Base-by-base conservation (phyloP, 345 rosid genomes). In the Melaleuca quinquenervia region DNA sequence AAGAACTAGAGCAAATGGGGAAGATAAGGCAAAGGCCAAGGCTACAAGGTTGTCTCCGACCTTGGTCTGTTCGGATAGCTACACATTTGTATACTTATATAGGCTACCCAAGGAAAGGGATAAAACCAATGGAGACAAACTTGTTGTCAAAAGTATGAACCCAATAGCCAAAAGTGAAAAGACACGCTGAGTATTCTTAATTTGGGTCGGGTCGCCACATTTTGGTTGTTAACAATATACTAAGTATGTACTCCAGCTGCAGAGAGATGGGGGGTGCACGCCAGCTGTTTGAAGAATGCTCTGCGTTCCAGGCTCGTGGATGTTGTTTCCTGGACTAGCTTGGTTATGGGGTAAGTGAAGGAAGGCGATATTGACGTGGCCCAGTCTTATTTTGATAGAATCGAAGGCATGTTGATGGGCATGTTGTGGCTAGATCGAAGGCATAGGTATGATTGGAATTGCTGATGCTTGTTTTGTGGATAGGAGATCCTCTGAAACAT, bases 311-410 rank as follows among this genome's bases (percentile, higher is more conserved):
- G 86, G 50, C 15, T 52, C 13, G 84, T 50, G 22, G 82, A 85
- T 27, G 51, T 84, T 26, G 84, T 88, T 22, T 83, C 86, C 29
- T 86, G 85, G 56, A 85, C 64, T 83, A 75, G 53, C 27, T 56
- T 88, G 89, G 84, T 83, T 80, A 86, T 60, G 53, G 84, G 86
- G 83, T 85, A 52, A 21, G 83, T 85, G 52, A 54, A 83, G 26
- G 50, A 80, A 8, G 85, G 85, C 14, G 64, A 82, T 48, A 54
- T 74, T 32, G 74, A 85, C n/a, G 15, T 29, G 51, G 89, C 89
- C 14, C 44, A 41, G 41, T 32, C 82, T 45, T 83, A 60, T 53
- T 87, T 87, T 70, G 70, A 87, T 44, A 80, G 70, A 24, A 90
- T 88, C 41, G 41, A 4, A 41, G 41, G 4, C 2, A 41, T 41